phyloP scores from a whole-genome alignment of 75 land plant species.

The Ceratopteris richardii region DNA sequence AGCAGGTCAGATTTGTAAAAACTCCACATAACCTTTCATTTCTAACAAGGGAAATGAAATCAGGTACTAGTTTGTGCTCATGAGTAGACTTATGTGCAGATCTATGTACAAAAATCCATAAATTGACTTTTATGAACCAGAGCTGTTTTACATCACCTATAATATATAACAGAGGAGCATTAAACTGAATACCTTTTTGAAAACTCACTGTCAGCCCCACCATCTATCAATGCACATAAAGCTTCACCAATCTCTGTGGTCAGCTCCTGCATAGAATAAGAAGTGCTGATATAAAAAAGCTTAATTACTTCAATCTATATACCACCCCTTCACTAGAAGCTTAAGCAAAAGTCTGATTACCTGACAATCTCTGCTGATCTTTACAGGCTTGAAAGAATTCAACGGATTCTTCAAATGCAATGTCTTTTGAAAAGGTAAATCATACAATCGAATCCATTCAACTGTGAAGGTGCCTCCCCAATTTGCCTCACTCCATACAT shows the following conservation, averaged over 20 bases:
- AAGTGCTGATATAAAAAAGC: not conserved
- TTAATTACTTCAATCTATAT: not conserved
- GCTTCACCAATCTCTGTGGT: slow-evolving; percentile 75
- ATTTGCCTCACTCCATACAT: slow-evolving; percentile 72
- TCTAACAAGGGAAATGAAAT: too few species aligned
- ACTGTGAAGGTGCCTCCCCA: slow-evolving; percentile 82
- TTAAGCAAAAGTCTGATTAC: slow-evolving; percentile 15
- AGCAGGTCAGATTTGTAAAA: too few species aligned
- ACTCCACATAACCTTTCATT: too few species aligned
- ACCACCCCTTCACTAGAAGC: not conserved
- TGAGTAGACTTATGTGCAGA: not conserved
- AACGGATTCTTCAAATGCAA: slow-evolving; percentile 77
- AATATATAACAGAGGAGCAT: too few species aligned
- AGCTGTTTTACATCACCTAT: too few species aligned
- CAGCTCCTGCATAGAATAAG: slow-evolving; percentile 46
- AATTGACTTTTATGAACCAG: not conserved
- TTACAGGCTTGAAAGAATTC: slow-evolving; percentile 80
- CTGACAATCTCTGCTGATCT: slow-evolving; percentile 89
- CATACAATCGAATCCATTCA: slow-evolving; percentile 60
- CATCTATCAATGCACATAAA: slow-evolving; percentile 72
- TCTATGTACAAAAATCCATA: not conserved
- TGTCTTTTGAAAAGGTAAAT: slow-evolving; percentile 76
- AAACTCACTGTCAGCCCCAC: slow-evolving; percentile 28
- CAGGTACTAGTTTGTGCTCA: too few species aligned
- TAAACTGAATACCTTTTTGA: slow-evolving; percentile 33